A percentile compares a stretch with the other conserved stretches of the same genome.
These are phyloP conservation scores for Hyphodiscus sp. DNA, from an alignment of 2,329 filamentous ascomycete species.

Conservation along the genomic window DNA sequence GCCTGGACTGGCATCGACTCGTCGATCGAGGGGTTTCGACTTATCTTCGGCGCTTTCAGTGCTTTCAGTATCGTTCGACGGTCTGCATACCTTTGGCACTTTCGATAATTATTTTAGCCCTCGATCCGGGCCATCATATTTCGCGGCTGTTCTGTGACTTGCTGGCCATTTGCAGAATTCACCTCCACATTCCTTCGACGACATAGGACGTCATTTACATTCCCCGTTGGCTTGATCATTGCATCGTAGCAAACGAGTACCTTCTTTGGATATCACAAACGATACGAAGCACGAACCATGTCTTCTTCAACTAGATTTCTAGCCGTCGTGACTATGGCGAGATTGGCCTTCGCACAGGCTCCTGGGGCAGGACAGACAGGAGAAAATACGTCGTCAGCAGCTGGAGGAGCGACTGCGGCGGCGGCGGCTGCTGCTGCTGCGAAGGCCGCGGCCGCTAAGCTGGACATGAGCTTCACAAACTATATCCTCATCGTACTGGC, in stretches of 20 bases:
- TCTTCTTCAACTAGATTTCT: conserved; percentile 17
- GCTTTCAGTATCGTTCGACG: background rate
- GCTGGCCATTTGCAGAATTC: conserved; percentile 11
- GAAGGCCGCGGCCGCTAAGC: conserved; percentile 34
- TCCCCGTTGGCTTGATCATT: background rate
- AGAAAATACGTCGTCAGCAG: conserved; percentile 1
- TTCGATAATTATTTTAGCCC: background rate
- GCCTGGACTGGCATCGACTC: background rate
- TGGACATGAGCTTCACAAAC: conserved; percentile 49
- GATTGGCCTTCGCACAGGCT: conserved; percentile 12
- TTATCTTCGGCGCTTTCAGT: background rate
- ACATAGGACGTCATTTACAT: background rate
- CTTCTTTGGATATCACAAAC: background rate
- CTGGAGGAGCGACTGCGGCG: conserved; percentile 10
- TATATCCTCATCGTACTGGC: conserved; percentile 60
- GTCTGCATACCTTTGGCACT: too few relatives aligned
- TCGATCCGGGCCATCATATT: background rate
- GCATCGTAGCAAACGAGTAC: background rate
- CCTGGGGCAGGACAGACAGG: conserved; percentile 3
- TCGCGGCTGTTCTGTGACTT: background rate
- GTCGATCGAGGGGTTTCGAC: background rate
- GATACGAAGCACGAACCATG: conserved; percentile 10
- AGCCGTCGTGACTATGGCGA: conserved; percentile 17
- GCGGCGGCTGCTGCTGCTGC: conserved; percentile 9
- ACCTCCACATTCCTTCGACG: conserved; percentile 2